Evolutionary conservation across 2,329 filamentous ascomycete species (phyloP), one percentile per base, ranked within the genome.

Genomic region (Lachnellula subtilissima): DNA sequence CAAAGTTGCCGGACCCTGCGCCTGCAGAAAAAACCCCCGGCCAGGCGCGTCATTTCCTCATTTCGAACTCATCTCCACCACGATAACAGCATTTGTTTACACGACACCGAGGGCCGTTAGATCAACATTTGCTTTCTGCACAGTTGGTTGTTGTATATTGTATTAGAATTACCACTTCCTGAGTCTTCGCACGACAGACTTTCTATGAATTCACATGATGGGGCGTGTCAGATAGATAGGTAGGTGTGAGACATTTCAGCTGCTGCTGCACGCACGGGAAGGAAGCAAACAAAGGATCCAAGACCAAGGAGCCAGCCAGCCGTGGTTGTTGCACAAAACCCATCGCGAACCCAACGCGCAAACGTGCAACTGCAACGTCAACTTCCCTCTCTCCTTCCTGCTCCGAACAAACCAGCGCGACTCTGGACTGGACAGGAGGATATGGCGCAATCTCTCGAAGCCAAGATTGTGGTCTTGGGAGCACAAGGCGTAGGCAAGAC

Each of bases 401-500:
- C 42, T 17, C 35, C 17, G 1, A 25, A 25, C 17, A 14, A 50
- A 50, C 37, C 14, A 17, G 17, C 23, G 12, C 25, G 14, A 25
- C 39, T 35, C 37, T 28, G n/a, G 17, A 28, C 35, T n/a, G 14
- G 48, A 5, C 43, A 48, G 39, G 49, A 28, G 14, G 37, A 39
- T 42, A 74, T 58, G 70, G 74, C 53, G 48, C 69, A 60, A 65
- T 87, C 86, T 47, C 83, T 92, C 67, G 88, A 92, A 76, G 88
- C 88, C 70, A 92, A 92, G 74, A 90, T 92, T 60, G 88, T 92
- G 64, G 86, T 92, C 58, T 83, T 92, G 67, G 88, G 88, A 70
- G 83, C 86, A 52, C 88, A 91, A 74, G 85, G 86, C 70, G 88
- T 91, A 54, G 88, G 88, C 67, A 92, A 91, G 76, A 91, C 88